Evolutionary conservation across 2,329 filamentous ascomycete genomes (phyloP).

Genomic region (Aspergillus versicolor): DNA sequence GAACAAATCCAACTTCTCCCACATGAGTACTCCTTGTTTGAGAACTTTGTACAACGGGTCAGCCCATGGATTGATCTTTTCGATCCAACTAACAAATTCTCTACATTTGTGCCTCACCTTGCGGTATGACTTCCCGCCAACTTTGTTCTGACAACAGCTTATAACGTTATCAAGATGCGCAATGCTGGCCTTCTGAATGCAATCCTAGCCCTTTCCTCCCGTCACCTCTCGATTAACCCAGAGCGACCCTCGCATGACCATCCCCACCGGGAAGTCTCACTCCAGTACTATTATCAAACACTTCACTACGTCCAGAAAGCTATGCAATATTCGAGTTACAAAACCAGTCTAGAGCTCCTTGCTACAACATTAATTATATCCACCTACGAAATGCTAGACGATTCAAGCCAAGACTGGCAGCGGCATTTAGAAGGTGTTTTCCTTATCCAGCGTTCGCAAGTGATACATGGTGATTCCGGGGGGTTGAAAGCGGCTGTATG

Average conservation of each 20-base stretch:
- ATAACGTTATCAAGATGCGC: slow-evolving; percentile 32
- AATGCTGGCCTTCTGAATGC: slow-evolving; percentile 60
- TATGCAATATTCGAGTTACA: slow-evolving; percentile 59
- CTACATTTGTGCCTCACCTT: slow-evolving; percentile 37
- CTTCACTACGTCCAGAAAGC: slow-evolving; percentile 62
- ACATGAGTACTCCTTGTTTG: background rate
- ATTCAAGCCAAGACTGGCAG: slow-evolving; percentile 58
- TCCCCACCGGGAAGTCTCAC: background rate
- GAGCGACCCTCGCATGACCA: background rate
- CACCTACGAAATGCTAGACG: slow-evolving; percentile 67
- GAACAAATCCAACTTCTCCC: slow-evolving; percentile 3
- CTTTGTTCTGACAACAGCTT: too few relatives aligned
- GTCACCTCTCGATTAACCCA: slow-evolving; percentile 47
- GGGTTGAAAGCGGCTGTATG: slow-evolving; percentile 60
- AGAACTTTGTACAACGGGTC: slow-evolving; percentile 3
- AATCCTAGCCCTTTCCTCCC: slow-evolving; percentile 56
- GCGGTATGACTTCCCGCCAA: slow-evolving; percentile 22
- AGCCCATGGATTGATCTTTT: slow-evolving; percentile 40
- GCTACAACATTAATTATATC: slow-evolving; percentile 61
- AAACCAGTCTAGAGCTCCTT: slow-evolving; percentile 57
- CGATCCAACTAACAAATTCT: slow-evolving; percentile 43
- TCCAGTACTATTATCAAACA: slow-evolving; percentile 62
- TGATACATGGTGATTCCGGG: slow-evolving; percentile 59
- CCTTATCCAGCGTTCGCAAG: slow-evolving; percentile 63
- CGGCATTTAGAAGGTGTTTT: slow-evolving; percentile 64